Base-by-base conservation (phyloP, 495 filamentous ascomycete genomes). In the Tuber umbilicatum region DNA sequence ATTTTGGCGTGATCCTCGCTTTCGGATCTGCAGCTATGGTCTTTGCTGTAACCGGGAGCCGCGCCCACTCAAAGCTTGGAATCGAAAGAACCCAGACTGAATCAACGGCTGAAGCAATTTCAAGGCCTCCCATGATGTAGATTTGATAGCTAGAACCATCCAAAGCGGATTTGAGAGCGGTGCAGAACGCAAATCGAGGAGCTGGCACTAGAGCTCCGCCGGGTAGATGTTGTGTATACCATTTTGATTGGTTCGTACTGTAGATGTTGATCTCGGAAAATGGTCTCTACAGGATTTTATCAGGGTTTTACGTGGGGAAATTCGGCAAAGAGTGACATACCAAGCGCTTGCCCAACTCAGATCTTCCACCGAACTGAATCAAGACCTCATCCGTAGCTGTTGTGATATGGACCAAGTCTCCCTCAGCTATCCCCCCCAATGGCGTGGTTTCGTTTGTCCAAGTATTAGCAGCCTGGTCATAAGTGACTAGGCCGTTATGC, bases 51-150 rank as follows among this genome's bases (percentile, higher is more conserved):
- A 42, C 6, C 6, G 37, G 38, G 1, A 77, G 73, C 35, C 67
- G 12, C n/a, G n/a, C n/a, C n/a, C n/a, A n/a, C n/a, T n/a, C n/a
- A n/a, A n/a, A n/a, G n/a, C n/a, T n/a, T n/a, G n/a, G n/a, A n/a
- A n/a, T n/a, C n/a, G 40, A 38, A 19, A 77, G 60, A 40, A 67
- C 75, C 75, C 75, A 77, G n/a, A 77, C 35, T 9, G n/a, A n/a
- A n/a, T n/a, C n/a, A n/a, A 35, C n/a, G 9, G 35, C 40, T 21
- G 69, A 37, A 17, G n/a, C 68, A 37, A 27, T 39, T 43, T 73
- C 72, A 12, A 31, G 68, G 23, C 68, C 69, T 0, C 73, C 75
- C 41, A 67, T 42, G 17, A 72, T 74, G 14, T 70, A 39, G 35
- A 76, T 76, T n/a, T n/a, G n/a, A n/a, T n/a, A n/a, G n/a, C n/a